Conservation (phyloP, 768 basidiomycete species). For the Pleurotus citrinopileatus region DNA sequence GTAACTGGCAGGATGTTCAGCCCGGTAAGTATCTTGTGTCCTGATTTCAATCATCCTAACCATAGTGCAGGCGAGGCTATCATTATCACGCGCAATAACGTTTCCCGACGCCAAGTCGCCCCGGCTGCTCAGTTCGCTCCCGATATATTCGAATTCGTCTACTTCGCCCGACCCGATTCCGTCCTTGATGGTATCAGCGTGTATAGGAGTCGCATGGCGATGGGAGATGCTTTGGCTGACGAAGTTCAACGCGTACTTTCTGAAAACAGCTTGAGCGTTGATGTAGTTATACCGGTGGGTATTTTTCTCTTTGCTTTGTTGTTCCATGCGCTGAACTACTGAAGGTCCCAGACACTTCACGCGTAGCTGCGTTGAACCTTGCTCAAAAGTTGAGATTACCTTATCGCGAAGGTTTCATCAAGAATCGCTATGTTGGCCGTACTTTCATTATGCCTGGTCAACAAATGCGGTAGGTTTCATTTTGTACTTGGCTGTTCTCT, state of each 20-base stretch:
- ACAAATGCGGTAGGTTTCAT: constrained; percentile 67
- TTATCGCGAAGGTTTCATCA: constrained; percentile 97
- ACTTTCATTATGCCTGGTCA: constrained; percentile 99
- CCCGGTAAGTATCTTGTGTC: constrained; percentile 54
- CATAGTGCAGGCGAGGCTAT: constrained; percentile 77
- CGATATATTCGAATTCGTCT: constrained; percentile 98
- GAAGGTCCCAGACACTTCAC: constrained; percentile 92
- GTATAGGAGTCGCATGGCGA: constrained; percentile 97
- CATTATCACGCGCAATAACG: constrained; percentile 83
- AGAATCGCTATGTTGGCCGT: constrained; percentile 96
- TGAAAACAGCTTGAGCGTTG: constrained; percentile 68
- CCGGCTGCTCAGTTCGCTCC: constrained; percentile 80
- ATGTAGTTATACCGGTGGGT: constrained; percentile 93
- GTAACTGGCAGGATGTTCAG: constrained; percentile 90
- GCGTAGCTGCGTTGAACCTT: constrained; percentile 93
- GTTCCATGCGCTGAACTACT: neutral
- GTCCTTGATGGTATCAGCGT: constrained; percentile 97
- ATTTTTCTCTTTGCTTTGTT: constrained; percentile 6
- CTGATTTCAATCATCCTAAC: neutral
- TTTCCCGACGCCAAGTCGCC: constrained; percentile 74
- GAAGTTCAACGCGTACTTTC: constrained; percentile 76
- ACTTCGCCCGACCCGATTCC: constrained; percentile 97
- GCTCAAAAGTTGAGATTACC: constrained; percentile 88
- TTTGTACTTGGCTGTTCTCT: no score
- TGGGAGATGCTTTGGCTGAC: constrained; percentile 93